These are phyloP conservation scores for Pichia nanzhaoensis DNA, from an alignment of 805 yeast species.

Conservation along the genomic window DNA sequence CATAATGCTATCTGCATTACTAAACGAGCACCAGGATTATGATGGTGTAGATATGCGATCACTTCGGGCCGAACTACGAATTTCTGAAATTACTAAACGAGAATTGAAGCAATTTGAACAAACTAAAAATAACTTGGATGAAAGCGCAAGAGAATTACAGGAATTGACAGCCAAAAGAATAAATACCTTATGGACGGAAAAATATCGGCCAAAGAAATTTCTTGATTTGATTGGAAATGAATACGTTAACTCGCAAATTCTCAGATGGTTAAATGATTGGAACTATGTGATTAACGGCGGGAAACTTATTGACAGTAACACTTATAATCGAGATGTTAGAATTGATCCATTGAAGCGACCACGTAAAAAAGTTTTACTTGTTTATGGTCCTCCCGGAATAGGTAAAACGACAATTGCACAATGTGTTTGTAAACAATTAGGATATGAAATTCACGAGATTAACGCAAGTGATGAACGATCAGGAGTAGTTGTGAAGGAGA, in stretches of 20 bases:
- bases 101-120: conserved; percentile 5
- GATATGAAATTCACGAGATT: conserved; percentile 73
- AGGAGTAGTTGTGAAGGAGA: conserved; percentile 45
- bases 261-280: conserved; percentile 68
- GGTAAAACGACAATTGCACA: conserved; percentile 92
- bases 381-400: conserved; percentile 90
- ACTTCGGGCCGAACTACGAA: conserved; percentile 19
- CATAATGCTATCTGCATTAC: not conserved
- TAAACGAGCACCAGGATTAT: not conserved
- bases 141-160: conserved; percentile 3
- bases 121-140: not conserved
- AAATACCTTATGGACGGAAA: conserved; percentile 45
- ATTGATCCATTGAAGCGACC: conserved; percentile 55
- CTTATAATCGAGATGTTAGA: conserved; percentile 7
- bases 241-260: conserved; percentile 47
- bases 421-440: conserved; percentile 72
- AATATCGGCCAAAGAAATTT: conserved; percentile 60
- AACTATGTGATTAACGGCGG: conserved; percentile 39
- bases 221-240: conserved; percentile 68
- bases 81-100: conserved; percentile 16
- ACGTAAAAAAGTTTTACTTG: conserved; percentile 52
- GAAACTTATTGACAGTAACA: conserved; percentile 8
- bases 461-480: conserved; percentile 81
- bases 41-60: conserved; percentile 20
- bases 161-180: not conserved